Evolutionary conservation across 2,329 filamentous ascomycete genomes (phyloP).

Genomic region (Boeremia lycopersici): DNA sequence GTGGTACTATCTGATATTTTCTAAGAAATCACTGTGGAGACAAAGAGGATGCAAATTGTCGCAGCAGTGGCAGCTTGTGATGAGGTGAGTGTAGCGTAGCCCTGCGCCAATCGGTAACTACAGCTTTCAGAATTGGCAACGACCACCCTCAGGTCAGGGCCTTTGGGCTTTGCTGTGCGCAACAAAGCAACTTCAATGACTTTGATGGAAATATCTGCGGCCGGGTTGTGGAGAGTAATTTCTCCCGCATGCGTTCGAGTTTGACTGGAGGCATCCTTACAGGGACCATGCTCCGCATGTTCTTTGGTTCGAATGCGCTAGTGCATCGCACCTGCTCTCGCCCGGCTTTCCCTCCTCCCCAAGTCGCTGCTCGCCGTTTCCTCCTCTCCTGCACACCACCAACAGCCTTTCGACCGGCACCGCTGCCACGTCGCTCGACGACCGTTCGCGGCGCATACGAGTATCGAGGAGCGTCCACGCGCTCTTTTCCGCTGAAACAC

Average conservation of each 20-base stretch:
- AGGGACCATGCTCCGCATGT: constrained; percentile 18
- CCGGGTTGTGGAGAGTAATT: not conserved
- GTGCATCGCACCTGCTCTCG: constrained; percentile 16
- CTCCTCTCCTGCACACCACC: constrained; percentile 8
- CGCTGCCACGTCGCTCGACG: constrained; percentile 11
- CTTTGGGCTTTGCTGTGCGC: not conserved
- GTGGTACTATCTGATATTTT: not conserved
- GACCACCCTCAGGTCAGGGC: not conserved
- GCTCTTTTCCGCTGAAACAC: constrained; percentile 1
- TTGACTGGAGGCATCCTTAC: constrained; percentile 2
- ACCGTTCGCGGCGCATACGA: not conserved
- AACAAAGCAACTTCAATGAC: not conserved
- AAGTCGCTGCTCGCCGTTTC: constrained; percentile 16
- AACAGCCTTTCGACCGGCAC: constrained; percentile 1
- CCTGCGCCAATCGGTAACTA: constrained; percentile 9
- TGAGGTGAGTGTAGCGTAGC: constrained; percentile 12
- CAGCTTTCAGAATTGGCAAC: constrained; percentile 1
- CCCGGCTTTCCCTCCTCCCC: constrained; percentile 16
- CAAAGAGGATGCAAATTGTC: not conserved
- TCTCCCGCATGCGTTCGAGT: constrained; percentile 4
- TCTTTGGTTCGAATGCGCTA: constrained; percentile 13
- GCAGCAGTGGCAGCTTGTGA: not conserved
- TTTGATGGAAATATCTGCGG: not conserved
- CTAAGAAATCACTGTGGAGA: too few relatives aligned
- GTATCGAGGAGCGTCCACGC: not conserved